Evolutionary conservation across 768 basidiomycete species (phyloP).

Genomic region (Panaeolus cyanescens): DNA sequence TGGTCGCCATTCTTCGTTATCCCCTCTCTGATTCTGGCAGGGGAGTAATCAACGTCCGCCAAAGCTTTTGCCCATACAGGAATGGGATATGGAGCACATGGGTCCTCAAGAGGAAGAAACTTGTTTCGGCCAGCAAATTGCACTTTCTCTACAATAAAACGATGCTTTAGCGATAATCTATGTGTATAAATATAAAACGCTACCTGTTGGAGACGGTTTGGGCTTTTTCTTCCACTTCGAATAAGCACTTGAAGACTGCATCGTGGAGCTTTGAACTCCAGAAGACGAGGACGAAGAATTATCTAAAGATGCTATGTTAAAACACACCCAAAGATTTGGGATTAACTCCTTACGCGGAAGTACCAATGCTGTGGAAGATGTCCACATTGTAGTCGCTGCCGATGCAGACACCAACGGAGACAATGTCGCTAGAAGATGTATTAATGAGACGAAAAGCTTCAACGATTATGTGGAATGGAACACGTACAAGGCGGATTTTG

Average conservation of each 20-base stretch:
- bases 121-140: constrained; percentile 1
- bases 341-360: too few relatives aligned
- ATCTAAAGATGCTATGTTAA: too few relatives aligned
- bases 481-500: neutral
- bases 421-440: neutral
- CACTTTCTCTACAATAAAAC: neutral
- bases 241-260: too few relatives aligned
- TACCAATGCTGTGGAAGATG: too few relatives aligned
- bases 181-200: neutral
- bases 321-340: too few relatives aligned
- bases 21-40: neutral
- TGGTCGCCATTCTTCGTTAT: neutral
- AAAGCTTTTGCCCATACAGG: neutral
- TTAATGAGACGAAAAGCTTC: neutral
- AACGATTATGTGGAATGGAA: neutral
- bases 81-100: constrained; percentile 4
- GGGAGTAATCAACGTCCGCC: constrained; percentile 1
- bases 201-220: neutral
- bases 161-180: neutral
- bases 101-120: neutral
- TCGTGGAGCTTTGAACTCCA: too few relatives aligned
- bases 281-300: too few relatives aligned
- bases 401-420: neutral
- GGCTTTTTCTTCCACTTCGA: neutral
- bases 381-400: neutral